Evolutionary conservation across 192 early-diverging fungal species (phyloP), one percentile per base, ranked within the genome.

Genomic region (Bifiguratus adelaidae): DNA sequence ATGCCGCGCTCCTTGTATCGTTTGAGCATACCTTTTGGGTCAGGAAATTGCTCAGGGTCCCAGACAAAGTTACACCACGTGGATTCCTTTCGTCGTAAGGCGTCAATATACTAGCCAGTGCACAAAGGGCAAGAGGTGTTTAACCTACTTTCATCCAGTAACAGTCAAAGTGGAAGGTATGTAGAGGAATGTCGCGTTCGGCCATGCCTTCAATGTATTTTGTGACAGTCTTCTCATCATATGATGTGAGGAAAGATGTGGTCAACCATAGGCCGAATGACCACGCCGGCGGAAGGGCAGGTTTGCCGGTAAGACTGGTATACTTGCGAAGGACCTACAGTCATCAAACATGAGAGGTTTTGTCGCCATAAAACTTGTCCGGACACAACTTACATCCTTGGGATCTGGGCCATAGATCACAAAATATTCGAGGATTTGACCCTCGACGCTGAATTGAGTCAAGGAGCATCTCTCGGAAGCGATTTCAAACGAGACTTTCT

Each of bases 131-230:
- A n/a, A n/a, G n/a, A n/a, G n/a, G n/a, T n/a, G n/a, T n/a, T n/a
- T n/a, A n/a, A n/a, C n/a, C n/a, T n/a, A n/a, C n/a, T n/a, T 50
- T 42, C 48, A 50, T 50, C 48, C 48, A 50, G 35, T 35, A 50
- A 5, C 48, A 50, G 33, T 50, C 48, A 50, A 50, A 50, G 48
- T 50, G 48, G 35, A 50, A 50, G 9, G 36, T 34, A n/a, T 34
- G 32, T 3, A 50, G 48, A 27, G 48, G 48, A 29, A 50, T 50
- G 20, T 38, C 25, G 12, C 48, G 35, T 11, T 50, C 48, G 18
- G 18, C 20, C 48, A 50, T 50, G 2, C 48, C 48, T 3, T 50
- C 48, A 7, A 50, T 11, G 26, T 35, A 50, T 15, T 16, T 16
- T 2, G 48, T 41, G 25, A 50, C 48, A 18, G 48, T 50, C 48